Evolutionary conservation across 1,139 yeast genomes (phyloP), one percentile per base, ranked within the genome.

Genomic region (Pichia sp.): DNA sequence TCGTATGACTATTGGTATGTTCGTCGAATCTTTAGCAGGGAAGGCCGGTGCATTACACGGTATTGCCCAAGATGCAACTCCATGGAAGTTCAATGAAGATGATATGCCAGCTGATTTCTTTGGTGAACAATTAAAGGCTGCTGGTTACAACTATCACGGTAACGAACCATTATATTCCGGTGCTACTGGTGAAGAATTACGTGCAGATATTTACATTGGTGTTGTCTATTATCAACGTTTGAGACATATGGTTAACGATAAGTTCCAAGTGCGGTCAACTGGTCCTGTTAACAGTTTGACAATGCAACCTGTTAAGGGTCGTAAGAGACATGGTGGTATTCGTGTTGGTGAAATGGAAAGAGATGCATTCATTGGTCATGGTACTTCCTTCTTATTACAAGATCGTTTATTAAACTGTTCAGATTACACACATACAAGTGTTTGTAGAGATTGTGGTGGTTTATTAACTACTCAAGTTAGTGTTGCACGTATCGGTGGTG

Each of bases 261-360:
- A 93, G 79, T 93, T 89, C 85, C 99, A 94, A 73, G 99, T 93
- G 48, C 85, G 99, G 72, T 88, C 97, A 7, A 93, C 99, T 17
- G 99, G 99, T 64, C 98, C 99, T 6, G 98, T 93, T 34, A 91
- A 91, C 69, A 82, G 95, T 33, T 77, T 93, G 63, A 94, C 99
- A 17, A 91, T 93, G 97, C 99, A 93, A 75, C 99, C 99, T 40
- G 99, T 93, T 51, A 93, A 94, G 74, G 99, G 99, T 63, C 85
- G 99, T 73, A 94, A 93, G 83, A 83, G 99, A 72, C 83, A 86
- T 57, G 99, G 99, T 71, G 99, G 99, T 85, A 93, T 93, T 60
- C 96, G 99, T 77, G 96, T 93, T 36, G 99, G 99, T 67, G 99
- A 93, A 70, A 93, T 93, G 99, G 99, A 93, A 73, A 87, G 99